Base-by-base conservation (phyloP, 2,329 filamentous ascomycete genomes). In the Bipolaris gigantea region DNA sequence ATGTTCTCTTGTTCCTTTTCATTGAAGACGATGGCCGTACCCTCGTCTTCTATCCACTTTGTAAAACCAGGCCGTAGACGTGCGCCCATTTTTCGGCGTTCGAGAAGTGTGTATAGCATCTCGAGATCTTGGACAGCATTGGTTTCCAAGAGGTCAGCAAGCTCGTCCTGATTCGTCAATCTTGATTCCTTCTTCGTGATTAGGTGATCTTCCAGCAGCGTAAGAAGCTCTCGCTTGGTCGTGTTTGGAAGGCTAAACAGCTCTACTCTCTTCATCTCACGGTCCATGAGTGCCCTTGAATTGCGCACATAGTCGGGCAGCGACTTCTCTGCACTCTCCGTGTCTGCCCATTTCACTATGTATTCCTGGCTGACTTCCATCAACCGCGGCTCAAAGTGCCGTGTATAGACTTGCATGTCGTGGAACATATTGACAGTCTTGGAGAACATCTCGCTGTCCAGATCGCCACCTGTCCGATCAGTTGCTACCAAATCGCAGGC, bases 381-480 rank as follows among this genome's bases (percentile, higher is more conserved):
- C 59, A 97, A 88, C 4, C 80, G 77, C 4, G 88, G 86, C 73
- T 97, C 94, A 63, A 99, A 96, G 13, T 84, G 80, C 55, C 82
- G 87, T 0, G 82, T 84, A 72, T 97, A 99, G 3, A 93, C 85
- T 49, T 87, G 85, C 41, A 97, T 83, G n/a, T 92, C 84, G 63
- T 95, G 87, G 57, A 97, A 83, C 84, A 97, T 91, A 54, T 86
- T 83, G 46, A 97, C 85, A 0, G 89, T 83, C 51, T 90, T 85
- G 60, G 83, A 85, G 48, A 97, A 83, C n/a, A 76, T 73, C 0
- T 83, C 74, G 61, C 91, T 84, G 60, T 89, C 85, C 1, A 83
- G 66, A 64, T 67, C 81, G 73, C 74, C 75, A 47, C 69, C 79
- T 7, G 72, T 80, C 46, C 94, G 85, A 70, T 96, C 90, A 39